These are phyloP conservation scores for Ganoderma lucidum DNA, from an alignment of 1,284 basidiomycete species.

Conservation along the genomic window DNA sequence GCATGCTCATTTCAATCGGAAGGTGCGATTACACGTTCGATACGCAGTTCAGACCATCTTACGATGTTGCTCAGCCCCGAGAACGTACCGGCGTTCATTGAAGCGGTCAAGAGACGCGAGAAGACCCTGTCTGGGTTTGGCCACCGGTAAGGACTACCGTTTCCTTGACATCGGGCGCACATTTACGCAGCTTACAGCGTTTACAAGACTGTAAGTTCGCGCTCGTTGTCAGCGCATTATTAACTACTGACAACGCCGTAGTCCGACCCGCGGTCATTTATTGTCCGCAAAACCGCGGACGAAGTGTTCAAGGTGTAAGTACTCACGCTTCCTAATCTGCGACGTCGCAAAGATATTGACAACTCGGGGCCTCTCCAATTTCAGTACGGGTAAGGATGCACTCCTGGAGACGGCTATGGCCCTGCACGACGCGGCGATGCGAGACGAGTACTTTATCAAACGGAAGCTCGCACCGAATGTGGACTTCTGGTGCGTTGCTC, in stretches of 20 bases:
- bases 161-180: background rate
- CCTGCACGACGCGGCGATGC: constrained; percentile 86
- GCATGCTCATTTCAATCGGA: constrained; percentile 89
- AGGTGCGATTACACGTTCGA: constrained; percentile 54
- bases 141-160: constrained; percentile 62
- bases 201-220: constrained; percentile 75
- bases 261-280: constrained; percentile 89
- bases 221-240: background rate
- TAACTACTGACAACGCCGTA: constrained; percentile 37
- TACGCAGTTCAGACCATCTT: background rate
- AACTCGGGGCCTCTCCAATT: constrained; percentile 5
- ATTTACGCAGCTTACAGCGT: constrained; percentile 50
- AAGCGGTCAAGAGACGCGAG: constrained; percentile 85
- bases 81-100: constrained; percentile 86
- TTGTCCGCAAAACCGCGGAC: constrained; percentile 87
- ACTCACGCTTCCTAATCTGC: background rate
- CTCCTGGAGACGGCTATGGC: constrained; percentile 88
- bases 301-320: constrained; percentile 86
- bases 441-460: constrained; percentile 86
- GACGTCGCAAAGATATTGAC: background rate
- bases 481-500: constrained; percentile 75
- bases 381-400: constrained; percentile 81
- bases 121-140: constrained; percentile 89
- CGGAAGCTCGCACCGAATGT: constrained; percentile 83
- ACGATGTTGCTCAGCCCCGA: constrained; percentile 58